A percentile compares a stretch with the other conserved stretches of the same genome.
These are phyloP conservation scores for Cladobotryum mycophilum DNA, from an alignment of 2,329 filamentous ascomycete species.

Conservation along the genomic window DNA sequence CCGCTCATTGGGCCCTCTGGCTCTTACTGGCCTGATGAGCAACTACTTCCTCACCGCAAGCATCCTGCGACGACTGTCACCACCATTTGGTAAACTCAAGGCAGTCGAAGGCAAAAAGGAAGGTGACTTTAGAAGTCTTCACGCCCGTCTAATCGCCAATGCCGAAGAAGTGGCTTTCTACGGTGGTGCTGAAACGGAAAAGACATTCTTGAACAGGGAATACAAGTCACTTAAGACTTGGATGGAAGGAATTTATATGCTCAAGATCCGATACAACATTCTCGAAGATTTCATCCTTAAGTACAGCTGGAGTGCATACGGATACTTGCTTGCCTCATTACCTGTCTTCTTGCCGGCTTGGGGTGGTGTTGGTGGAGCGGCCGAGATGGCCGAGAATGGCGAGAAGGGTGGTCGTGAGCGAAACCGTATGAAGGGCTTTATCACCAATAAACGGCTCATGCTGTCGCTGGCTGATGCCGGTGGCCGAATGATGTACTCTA, in stretches of 20 bases:
- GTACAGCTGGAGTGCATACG: slow-evolving; percentile 97
- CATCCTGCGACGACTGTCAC: slow-evolving; percentile 79
- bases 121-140: slow-evolving; percentile 87
- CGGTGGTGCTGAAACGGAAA: slow-evolving; percentile 90
- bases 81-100: slow-evolving; percentile 94
- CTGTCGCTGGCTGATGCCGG: slow-evolving; percentile 93
- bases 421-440: slow-evolving; percentile 94
- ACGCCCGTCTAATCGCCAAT: slow-evolving; percentile 89
- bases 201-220: slow-evolving; percentile 82
- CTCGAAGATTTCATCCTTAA: slow-evolving; percentile 97
- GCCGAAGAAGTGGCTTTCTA: slow-evolving; percentile 98
- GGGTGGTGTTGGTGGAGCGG: slow-evolving; percentile 72
- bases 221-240: slow-evolving; percentile 89
- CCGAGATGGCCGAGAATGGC: slow-evolving; percentile 53
- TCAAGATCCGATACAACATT: slow-evolving; percentile 98
- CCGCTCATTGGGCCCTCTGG: slow-evolving; percentile 80
- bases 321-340: slow-evolving; percentile 86
- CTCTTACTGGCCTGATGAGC: slow-evolving; percentile 75
- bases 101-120: slow-evolving; percentile 93
- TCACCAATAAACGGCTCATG: slow-evolving; percentile 98
- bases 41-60: slow-evolving; percentile 95
- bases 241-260: slow-evolving; percentile 98
- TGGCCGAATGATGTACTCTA: slow-evolving; percentile 98
- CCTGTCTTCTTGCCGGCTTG: slow-evolving; percentile 92
- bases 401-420: slow-evolving; percentile 60